Evolutionary conservation across 805 yeast genomes (phyloP).

Genomic region (Kodamaea restingae): DNA sequence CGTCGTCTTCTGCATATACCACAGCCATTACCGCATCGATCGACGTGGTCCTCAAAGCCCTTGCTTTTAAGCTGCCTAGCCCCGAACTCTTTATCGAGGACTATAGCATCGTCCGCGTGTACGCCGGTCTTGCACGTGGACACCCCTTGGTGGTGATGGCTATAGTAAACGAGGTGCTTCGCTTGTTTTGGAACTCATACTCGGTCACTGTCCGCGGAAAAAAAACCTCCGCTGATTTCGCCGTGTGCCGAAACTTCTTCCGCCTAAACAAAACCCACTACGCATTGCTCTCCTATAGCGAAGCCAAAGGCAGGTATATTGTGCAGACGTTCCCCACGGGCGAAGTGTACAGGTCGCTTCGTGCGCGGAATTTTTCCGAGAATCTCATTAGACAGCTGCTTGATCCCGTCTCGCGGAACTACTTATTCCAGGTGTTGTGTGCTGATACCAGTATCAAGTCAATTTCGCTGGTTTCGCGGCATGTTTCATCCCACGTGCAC

Average conservation of each 20-base stretch:
- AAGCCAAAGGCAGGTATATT: background rate
- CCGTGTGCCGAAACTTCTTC: conserved; percentile 7
- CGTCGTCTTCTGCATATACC: background rate
- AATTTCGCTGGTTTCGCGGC: conserved; percentile 1
- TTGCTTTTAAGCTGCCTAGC: background rate
- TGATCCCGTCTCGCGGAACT: conserved; percentile 1
- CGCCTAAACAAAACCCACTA: conserved; percentile 4
- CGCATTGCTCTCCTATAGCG: conserved; percentile 1
- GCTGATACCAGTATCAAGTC: conserved; percentile 2
- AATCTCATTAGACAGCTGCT: conserved; percentile 4
- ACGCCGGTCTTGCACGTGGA: conserved; percentile 10
- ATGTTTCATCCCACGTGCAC: background rate
- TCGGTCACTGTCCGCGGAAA: conserved; percentile 4
- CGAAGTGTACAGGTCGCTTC: conserved; percentile 6
- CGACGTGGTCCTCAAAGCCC: background rate
- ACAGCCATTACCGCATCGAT: background rate
- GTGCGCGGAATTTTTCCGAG: conserved; percentile 4
- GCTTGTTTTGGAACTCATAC: conserved; percentile 5
- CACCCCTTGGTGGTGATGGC: conserved; percentile 8
- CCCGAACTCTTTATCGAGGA: conserved; percentile 8
- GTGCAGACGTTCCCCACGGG: conserved; percentile 4
- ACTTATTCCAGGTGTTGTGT: conserved; percentile 1
- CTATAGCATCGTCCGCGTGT: conserved; percentile 9
- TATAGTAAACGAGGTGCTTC: conserved; percentile 6
- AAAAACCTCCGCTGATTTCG: background rate